Evolutionary conservation across 2,329 filamentous ascomycete genomes (phyloP).

Genomic region (Xylaria sp.): DNA sequence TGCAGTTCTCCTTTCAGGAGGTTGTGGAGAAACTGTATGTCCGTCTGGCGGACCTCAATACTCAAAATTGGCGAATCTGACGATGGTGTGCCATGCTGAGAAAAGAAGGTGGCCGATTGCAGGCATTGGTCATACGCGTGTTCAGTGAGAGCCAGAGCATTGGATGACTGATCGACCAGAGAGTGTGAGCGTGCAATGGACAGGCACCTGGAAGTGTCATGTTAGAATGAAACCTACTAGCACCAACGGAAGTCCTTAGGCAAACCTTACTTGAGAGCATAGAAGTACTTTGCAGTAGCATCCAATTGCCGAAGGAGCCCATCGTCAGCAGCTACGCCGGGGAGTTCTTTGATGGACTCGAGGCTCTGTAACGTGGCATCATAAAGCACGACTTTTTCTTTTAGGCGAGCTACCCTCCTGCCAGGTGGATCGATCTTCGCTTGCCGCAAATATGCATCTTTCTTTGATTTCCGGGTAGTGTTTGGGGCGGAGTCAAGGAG

Average conservation of each 20-base stretch:
- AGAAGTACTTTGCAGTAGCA: slow-evolving; percentile 83
- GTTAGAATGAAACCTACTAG: slow-evolving; percentile 22
- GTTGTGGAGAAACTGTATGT: slow-evolving; percentile 67
- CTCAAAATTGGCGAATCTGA: slow-evolving; percentile 65
- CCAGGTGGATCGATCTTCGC: slow-evolving; percentile 69
- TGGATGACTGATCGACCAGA: slow-evolving; percentile 75
- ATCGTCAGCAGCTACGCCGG: slow-evolving; percentile 87
- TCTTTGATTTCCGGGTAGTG: slow-evolving; percentile 63
- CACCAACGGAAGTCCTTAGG: not conserved
- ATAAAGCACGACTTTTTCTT: slow-evolving; percentile 89
- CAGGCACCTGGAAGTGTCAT: slow-evolving; percentile 68
- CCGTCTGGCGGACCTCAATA: slow-evolving; percentile 71
- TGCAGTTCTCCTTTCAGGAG: slow-evolving; percentile 78
- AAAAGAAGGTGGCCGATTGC: slow-evolving; percentile 60
- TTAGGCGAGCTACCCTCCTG: slow-evolving; percentile 80
- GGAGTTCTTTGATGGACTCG: slow-evolving; percentile 87
- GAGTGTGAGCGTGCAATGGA: slow-evolving; percentile 87
- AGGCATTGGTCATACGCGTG: slow-evolving; percentile 73
- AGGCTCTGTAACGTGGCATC: slow-evolving; percentile 91
- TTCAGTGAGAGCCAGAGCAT: slow-evolving; percentile 86
- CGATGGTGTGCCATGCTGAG: slow-evolving; percentile 49
- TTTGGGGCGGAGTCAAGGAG: slow-evolving; percentile 60
- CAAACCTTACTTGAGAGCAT: slow-evolving; percentile 78
- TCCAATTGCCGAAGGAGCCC: slow-evolving; percentile 81
- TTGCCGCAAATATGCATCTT: slow-evolving; percentile 59